Evolutionary conservation across 1,284 basidiomycete species (phyloP).

Genomic region (Cryptococcus wingfieldii): DNA sequence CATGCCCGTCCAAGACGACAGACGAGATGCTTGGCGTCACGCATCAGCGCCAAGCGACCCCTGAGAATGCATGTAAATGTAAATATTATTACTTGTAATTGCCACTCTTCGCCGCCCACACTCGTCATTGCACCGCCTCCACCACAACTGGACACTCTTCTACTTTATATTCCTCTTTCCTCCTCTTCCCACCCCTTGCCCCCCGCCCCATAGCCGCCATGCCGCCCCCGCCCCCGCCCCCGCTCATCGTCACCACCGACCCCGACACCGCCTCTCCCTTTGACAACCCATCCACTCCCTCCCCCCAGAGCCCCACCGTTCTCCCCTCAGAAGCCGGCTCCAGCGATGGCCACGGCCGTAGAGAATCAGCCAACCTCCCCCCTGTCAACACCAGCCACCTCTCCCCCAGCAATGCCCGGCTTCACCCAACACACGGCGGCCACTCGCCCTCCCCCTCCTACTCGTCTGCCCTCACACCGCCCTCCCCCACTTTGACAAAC

Average conservation of each 20-base stretch:
- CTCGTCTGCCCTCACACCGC: constrained; percentile 29
- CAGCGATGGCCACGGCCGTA: too few relatives aligned
- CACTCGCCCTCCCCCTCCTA: constrained; percentile 21
- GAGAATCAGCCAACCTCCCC: not conserved
- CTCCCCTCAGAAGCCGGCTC: too few relatives aligned
- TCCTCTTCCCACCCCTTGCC: too few relatives aligned
- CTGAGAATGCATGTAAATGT: too few relatives aligned
- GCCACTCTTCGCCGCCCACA: too few relatives aligned
- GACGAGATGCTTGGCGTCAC: too few relatives aligned
- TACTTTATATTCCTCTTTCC: too few relatives aligned
- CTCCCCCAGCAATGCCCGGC: constrained; percentile 19
- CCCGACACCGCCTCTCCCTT: constrained; percentile 7
- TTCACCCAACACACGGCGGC: constrained; percentile 5
- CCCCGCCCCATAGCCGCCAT: not conserved
- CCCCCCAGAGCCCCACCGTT: not conserved
- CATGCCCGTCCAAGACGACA: too few relatives aligned
- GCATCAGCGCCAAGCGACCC: too few relatives aligned
- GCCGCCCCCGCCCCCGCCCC: not conserved
- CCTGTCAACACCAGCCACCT: constrained; percentile 23
- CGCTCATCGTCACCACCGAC: not conserved
- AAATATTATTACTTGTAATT: too few relatives aligned
- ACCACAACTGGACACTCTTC: too few relatives aligned
- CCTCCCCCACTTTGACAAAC: constrained; percentile 39
- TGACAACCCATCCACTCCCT: constrained; percentile 8
- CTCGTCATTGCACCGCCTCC: too few relatives aligned